Evolutionary conservation across 1,139 yeast genomes (phyloP).

Genomic region (Debaryomycetaceae sp.): DNA sequence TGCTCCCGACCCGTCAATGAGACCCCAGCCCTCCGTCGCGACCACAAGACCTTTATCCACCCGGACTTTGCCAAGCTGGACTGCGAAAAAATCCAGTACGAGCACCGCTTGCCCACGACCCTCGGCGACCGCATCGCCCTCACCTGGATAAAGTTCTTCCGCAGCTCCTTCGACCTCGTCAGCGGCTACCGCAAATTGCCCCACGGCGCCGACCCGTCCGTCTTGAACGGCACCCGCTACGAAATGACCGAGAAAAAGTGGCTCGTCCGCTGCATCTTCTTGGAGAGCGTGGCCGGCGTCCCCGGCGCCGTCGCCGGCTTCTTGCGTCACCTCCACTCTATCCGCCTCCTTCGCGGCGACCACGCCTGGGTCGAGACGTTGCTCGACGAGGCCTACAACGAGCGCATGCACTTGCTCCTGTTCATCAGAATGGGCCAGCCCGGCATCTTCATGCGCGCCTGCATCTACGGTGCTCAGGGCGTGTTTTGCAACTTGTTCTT

Average conservation of each 20-base stretch:
- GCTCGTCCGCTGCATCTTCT: conserved; percentile 57
- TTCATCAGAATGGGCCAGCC: conserved; percentile 61
- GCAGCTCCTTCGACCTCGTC: conserved; percentile 45
- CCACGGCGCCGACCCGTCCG: neutral
- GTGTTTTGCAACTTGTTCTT: conserved; percentile 61
- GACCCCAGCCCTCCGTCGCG: neutral
- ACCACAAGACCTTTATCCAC: conserved; percentile 22
- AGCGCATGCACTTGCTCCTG: conserved; percentile 66
- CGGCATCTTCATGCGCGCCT: conserved; percentile 42
- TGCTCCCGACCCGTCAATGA: no score
- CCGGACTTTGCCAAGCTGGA: conserved; percentile 37
- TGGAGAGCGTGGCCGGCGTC: conserved; percentile 69
- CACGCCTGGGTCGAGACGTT: conserved; percentile 71
- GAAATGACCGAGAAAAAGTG: conserved; percentile 56
- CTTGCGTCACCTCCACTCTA: conserved; percentile 52
- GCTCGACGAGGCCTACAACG: conserved; percentile 69
- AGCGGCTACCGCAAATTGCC: conserved; percentile 57
- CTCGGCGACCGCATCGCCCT: conserved; percentile 45
- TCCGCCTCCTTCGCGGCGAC: conserved; percentile 52
- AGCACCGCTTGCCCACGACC: conserved; percentile 43
- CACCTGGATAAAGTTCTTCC: conserved; percentile 30
- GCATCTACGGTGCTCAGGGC: conserved; percentile 61
- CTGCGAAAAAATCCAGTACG: conserved; percentile 35
- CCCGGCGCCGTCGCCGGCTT: conserved; percentile 74
- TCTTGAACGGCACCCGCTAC: conserved; percentile 25